Base-by-base conservation (phyloP, 2,329 filamentous ascomycete genomes). In the Exophiala alcalophila region DNA sequence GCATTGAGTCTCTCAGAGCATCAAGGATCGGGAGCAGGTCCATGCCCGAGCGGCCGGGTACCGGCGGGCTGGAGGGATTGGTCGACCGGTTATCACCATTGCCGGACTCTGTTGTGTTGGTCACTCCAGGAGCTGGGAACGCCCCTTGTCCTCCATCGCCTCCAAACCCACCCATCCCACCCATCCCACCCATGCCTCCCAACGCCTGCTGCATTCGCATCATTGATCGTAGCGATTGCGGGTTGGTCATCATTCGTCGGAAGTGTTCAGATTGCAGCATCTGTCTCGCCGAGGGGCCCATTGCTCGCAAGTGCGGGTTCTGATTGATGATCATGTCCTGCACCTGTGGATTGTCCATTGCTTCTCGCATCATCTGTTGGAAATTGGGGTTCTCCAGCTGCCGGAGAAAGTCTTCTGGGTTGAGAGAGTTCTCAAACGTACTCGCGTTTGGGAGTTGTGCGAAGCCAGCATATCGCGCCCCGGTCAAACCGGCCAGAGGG, bases 251-350 rank as follows among this genome's bases (percentile, higher is more conserved):
- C 85, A 97, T 92, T 37, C 85, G 77, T 58, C 92, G 80, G 68
- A 97, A 89, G 52, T 89, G 78, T 0, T 90, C 90, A 16, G 90
- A 92, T 48, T 88, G 83, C 58, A 98, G 79, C 66, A 96, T 84
- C 60, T 94, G 81, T 56, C 89, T 80, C 15, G 86, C 86, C 47
- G 84, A 78, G 27, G 85, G 85, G 15, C 74, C 72, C 64, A 85
- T 78, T 47, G 80, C 76, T 57, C 83, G 78, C 12, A 89, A 72
- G 75, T 88, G 83, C 2, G 92, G 92, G 61, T 95, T 95, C 60
- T 84, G 80, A 57, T 92, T 81, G 57, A 98, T 89, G 77, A 97
- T 86, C 78, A 94, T 87, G 61, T 97, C 88, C 61, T 97, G 78
- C 57, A 98, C 85, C 12, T 83, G 79, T n/a, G 92, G 91, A 66